Percentiles rank a stretch among this genome's conserved stretches.
These are phyloP conservation scores for Cladorrhinum sp. DNA, from an alignment of 2,329 filamentous ascomycete species.

Conservation along the genomic window DNA sequence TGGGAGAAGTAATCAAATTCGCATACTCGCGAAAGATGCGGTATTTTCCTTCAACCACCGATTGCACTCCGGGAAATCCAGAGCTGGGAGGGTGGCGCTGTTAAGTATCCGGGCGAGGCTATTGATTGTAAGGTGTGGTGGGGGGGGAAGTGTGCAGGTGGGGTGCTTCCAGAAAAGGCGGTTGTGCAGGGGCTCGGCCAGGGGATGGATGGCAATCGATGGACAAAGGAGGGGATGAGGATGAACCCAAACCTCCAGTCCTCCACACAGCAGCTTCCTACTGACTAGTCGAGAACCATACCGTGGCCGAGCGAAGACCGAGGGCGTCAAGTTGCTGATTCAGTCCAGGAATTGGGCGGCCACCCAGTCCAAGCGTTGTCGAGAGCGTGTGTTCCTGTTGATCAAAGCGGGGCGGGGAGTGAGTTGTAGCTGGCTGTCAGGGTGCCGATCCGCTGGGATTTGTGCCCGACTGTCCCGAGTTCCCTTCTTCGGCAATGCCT, in stretches of 20 bases:
- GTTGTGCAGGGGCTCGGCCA: not conserved
- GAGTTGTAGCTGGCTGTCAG: not conserved
- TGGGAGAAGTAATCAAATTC: not conserved
- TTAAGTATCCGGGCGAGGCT: slow-evolving; percentile 12
- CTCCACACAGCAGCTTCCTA: not conserved
- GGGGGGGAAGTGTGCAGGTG: slow-evolving; percentile 10
- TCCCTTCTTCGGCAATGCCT: not conserved
- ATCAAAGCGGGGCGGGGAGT: slow-evolving; percentile 15
- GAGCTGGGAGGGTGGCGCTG: slow-evolving; percentile 20
- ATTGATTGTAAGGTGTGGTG: slow-evolving; percentile 20
- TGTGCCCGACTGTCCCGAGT: slow-evolving; percentile 2
- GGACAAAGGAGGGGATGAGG: not conserved
- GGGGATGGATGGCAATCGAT: slow-evolving; percentile 3
- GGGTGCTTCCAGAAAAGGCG: slow-evolving; percentile 5
- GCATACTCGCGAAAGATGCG: not conserved
- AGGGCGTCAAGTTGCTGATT: slow-evolving; percentile 1
- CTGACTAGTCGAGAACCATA: not conserved
- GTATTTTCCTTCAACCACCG: slow-evolving; percentile 17
- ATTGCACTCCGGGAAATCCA: slow-evolving; percentile 17
- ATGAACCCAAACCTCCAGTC: not conserved
- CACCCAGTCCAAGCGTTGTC: not conserved
- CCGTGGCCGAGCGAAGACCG: not conserved
- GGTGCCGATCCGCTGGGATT: not conserved
- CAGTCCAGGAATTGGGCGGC: not conserved
- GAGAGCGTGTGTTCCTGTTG: not conserved